phyloP scores from a whole-genome alignment of 2,329 filamentous ascomycete species.

The Laburnicola sp. region DNA sequence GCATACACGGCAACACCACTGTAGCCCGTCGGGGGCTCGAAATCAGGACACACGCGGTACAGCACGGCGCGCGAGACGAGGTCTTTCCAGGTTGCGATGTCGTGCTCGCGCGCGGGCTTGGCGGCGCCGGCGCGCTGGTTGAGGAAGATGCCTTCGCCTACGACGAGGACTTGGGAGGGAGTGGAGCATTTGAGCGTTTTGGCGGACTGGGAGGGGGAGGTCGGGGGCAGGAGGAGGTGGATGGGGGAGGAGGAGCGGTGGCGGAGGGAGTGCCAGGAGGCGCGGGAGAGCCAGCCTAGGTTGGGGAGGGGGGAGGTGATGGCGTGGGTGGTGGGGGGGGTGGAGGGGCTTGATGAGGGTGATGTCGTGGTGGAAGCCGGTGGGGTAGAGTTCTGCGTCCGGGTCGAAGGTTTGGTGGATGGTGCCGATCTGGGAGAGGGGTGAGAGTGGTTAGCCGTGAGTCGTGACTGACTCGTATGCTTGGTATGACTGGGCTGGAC shows the following conservation, averaged over 20 bases:
- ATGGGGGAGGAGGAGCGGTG: conserved; percentile 14
- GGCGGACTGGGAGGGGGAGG: conserved; percentile 8
- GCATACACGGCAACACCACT: conserved; percentile 27
- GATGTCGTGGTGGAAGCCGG: conserved; percentile 23
- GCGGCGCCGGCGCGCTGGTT: conserved; percentile 12
- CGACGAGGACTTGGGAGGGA: conserved; percentile 18
- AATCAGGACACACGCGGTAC: conserved; percentile 24
- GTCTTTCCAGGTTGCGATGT: conserved; percentile 18
- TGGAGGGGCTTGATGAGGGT: conserved; percentile 18
- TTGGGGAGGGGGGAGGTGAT: conserved; percentile 14
- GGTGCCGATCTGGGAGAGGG: conserved; percentile 14
- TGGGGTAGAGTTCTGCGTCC: conserved; percentile 19
- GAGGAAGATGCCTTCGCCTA: conserved; percentile 26
- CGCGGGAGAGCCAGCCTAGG: conserved; percentile 21
- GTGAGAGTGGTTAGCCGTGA: background rate
- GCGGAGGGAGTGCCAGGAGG: conserved; percentile 17
- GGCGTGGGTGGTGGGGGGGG: background rate
- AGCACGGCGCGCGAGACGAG: conserved; percentile 22
- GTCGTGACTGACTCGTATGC: background rate
- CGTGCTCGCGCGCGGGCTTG: conserved; percentile 14
- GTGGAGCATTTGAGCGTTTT: conserved; percentile 18
- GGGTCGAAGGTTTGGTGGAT: conserved; percentile 22
- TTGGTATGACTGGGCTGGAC: background rate
- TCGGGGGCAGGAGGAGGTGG: conserved; percentile 19
- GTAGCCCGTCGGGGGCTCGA: conserved; percentile 25